phyloP scores from a whole-genome alignment of 768 basidiomycete genomes.

The Leucocoprinus leucothites region DNA sequence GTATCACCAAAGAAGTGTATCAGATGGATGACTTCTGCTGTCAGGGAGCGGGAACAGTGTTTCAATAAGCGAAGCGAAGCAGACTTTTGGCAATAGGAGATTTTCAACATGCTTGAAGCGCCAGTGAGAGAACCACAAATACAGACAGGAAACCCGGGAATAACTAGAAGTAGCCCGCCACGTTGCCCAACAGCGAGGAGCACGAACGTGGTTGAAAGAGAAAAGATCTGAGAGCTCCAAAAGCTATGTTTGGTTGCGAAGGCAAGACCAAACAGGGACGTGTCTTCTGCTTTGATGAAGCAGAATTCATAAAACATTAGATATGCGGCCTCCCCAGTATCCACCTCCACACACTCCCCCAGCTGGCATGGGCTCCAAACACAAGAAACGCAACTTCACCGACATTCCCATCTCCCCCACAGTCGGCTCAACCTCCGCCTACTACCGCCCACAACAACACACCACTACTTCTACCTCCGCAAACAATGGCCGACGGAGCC shows the following conservation, averaged over 20 bases:
- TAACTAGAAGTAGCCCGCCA: no score
- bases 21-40: no score
- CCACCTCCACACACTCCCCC: slow-evolving; percentile 24
- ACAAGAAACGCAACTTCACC: slow-evolving; percentile 38
- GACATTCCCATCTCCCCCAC: slow-evolving; percentile 28
- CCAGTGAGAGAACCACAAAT: no score
- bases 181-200: no score
- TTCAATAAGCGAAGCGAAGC: no score
- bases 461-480: slow-evolving; percentile 18
- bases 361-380: slow-evolving; percentile 40
- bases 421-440: slow-evolving; percentile 34
- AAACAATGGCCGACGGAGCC: slow-evolving; percentile 28
- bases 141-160: no score
- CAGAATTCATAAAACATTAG: background rate
- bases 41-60: no score
- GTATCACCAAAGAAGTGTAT: no score
- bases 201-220: no score
- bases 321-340: background rate
- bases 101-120: no score
- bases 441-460: slow-evolving; percentile 23
- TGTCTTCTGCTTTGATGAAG: background rate
- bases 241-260: slow-evolving; percentile 3
- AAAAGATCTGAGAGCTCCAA: no score
- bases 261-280: slow-evolving; percentile 2
- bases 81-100: no score